These are phyloP conservation scores for Arachnomyces sp. DNA, from an alignment of 2,329 filamentous ascomycete genomes.

Conservation along the genomic window DNA sequence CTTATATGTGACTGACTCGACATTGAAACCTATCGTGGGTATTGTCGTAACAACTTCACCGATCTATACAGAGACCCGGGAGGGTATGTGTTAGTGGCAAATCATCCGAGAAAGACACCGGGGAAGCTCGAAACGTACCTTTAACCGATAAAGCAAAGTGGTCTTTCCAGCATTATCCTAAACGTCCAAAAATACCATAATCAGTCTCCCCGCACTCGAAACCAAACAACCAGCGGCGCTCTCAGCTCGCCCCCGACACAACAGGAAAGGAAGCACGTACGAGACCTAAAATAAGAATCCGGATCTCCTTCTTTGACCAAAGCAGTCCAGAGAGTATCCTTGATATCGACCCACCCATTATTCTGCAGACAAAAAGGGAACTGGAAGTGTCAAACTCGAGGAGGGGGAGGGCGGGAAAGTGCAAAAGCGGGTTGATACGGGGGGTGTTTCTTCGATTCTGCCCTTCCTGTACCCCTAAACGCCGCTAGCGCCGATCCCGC, in stretches of 20 bases:
- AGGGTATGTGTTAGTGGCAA: not conserved
- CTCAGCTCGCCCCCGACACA: slow-evolving; percentile 6
- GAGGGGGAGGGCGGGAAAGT: no score
- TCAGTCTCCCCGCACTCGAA: not conserved
- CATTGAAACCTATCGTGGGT: slow-evolving; percentile 98
- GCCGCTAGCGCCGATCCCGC: no score
- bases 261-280: slow-evolving; percentile 46
- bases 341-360: slow-evolving; percentile 51
- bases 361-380: slow-evolving; percentile 10
- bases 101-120: not conserved
- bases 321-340: slow-evolving; percentile 59
- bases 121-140: slow-evolving; percentile 51
- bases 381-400: no score
- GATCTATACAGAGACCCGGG: slow-evolving; percentile 51
- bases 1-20: slow-evolving; percentile 96
- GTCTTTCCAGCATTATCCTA: slow-evolving; percentile 99
- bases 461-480: no score
- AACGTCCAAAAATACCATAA: slow-evolving; percentile 3
- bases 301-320: slow-evolving; percentile 94
- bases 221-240: slow-evolving; percentile 4
- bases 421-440: no score
- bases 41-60: slow-evolving; percentile 98
- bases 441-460: not conserved
- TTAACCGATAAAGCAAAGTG: slow-evolving; percentile 88
- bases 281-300: slow-evolving; percentile 88